Percentiles rank a stretch among this genome's conserved stretches.
phyloP scores from a whole-genome alignment of 192 early-diverging fungal species.

The Entomortierella beljakovae region DNA sequence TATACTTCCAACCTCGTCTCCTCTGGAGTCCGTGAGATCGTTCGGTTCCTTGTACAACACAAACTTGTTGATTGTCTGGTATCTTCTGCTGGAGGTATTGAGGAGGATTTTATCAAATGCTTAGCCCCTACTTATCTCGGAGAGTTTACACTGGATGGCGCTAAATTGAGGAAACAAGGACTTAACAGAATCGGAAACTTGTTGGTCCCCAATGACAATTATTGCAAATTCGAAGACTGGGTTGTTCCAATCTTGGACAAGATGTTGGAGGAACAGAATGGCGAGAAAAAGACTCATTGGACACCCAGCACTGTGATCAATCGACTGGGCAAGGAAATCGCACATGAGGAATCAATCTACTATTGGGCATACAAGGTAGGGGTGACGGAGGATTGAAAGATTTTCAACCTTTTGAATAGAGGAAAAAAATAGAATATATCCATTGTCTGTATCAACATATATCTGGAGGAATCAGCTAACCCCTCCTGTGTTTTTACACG shows the following conservation, averaged over 20 bases:
- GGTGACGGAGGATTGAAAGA: not conserved
- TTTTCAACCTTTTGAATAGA: too few relatives aligned
- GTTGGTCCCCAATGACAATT: slow-evolving; percentile 98
- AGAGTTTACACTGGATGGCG: slow-evolving; percentile 80
- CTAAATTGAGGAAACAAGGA: slow-evolving; percentile 85
- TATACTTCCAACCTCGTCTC: slow-evolving; percentile 99
- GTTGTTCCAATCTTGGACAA: slow-evolving; percentile 93
- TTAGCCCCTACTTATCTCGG: slow-evolving; percentile 90
- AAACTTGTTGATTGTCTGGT: slow-evolving; percentile 91
- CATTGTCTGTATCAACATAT: too few relatives aligned
- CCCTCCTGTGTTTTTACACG: too few relatives aligned
- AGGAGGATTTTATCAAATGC: slow-evolving; percentile 99
- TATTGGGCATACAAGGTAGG: slow-evolving; percentile 94
- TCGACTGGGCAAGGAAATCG: slow-evolving; percentile 90
- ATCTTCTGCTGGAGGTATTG: slow-evolving; percentile 94
- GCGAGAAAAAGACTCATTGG: slow-evolving; percentile 74
- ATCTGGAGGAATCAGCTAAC: too few relatives aligned
- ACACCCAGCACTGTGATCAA: slow-evolving; percentile 93
- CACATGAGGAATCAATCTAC: slow-evolving; percentile 90
- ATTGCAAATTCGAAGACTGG: slow-evolving; percentile 99
- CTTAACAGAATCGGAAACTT: slow-evolving; percentile 98
- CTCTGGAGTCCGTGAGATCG: slow-evolving; percentile 91
- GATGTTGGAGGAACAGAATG: slow-evolving; percentile 92
- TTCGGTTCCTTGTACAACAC: slow-evolving; percentile 92
- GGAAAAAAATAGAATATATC: not conserved